Evolutionary conservation across 2,329 filamentous ascomycete species (phyloP), one percentile per base, ranked within the genome.

Genomic region (Leptographium procerum): DNA sequence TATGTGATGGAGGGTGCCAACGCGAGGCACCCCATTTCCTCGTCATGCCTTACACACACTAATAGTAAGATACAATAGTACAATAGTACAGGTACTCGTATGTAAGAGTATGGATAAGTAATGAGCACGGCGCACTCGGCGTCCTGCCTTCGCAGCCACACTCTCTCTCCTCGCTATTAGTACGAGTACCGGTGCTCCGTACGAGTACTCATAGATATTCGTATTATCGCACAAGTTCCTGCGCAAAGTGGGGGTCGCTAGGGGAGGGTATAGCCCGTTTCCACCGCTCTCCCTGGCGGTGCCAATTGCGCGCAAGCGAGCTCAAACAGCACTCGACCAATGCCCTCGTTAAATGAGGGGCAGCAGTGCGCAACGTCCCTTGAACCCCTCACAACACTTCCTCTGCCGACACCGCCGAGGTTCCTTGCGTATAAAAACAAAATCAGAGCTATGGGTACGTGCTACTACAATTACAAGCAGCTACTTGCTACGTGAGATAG

Each of bases 311-410:
- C 45, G 45, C 45, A 48, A 48, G 47, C 47, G 47, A 50, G 29
- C 26, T 16, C 26, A n/a, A 10, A 50, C 24, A 28, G 26, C 47
- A 14, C 24, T 11, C 47, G 11, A 50, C 28, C 47, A 50, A 11
- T 11, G 47, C 47, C 24, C 52, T 22, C 22, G 28, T 45, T 7
- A 16, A 26, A 55, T n/a, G 53, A 55, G 53, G 53, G 53, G 53
- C 53, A 55, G 34, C 34, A 40, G 28, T 26, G 53, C 53, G 36
- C 53, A 55, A 55, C 53, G 53, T 36, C 36, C 34, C 53, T 55
- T 9, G 26, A 55, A 40, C 53, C 53, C 53, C 53, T 55, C 53
- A 45, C 26, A 22, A 24, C n/a, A 13, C 22, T 28, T 26, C 9
- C 47, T 50, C 26, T 28, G 22, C 47, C 47, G 26, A 50, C 22